These are phyloP conservation scores for Coemansia sp. DNA, from an alignment of 192 early-diverging fungal species.

Conservation along the genomic window DNA sequence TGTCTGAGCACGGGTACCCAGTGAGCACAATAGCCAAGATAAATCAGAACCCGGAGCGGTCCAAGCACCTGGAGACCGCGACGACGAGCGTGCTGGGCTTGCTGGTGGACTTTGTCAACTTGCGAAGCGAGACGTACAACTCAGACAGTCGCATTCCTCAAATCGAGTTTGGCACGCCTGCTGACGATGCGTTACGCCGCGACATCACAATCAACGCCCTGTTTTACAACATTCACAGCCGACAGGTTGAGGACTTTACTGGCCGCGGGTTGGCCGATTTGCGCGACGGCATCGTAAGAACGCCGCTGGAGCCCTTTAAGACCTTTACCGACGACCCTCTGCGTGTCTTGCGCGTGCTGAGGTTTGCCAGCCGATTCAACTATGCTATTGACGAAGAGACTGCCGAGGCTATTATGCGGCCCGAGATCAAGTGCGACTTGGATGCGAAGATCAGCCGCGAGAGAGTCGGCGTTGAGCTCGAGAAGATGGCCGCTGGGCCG, in stretches of 20 bases:
- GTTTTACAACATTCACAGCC: conserved; percentile 93
- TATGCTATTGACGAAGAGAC: conserved; percentile 76
- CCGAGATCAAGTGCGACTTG: conserved; percentile 64
- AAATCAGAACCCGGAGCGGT: conserved; percentile 87
- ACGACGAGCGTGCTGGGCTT: conserved; percentile 78
- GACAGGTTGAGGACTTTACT: conserved; percentile 85
- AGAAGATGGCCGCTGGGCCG: conserved; percentile 84
- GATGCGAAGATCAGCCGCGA: conserved; percentile 86
- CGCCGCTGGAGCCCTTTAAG: conserved; percentile 83
- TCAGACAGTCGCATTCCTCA: conserved; percentile 80
- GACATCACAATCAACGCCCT: conserved; percentile 98
- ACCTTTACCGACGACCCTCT: conserved; percentile 96
- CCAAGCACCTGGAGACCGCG: conserved; percentile 98
- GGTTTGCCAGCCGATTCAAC: conserved; percentile 90
- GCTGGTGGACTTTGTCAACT: conserved; percentile 92
- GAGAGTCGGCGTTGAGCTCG: conserved; percentile 87
- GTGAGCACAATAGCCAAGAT: conserved; percentile 74
- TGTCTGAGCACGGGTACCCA: conserved; percentile 61
- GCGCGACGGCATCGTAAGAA: conserved; percentile 70
- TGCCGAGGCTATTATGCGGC: conserved; percentile 57
- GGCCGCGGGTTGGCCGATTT: conserved; percentile 76
- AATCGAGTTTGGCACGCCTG: conserved; percentile 81
- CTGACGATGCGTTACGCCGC: conserved; percentile 89
- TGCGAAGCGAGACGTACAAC: conserved; percentile 88
- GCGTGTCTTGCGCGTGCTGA: conserved; percentile 87